These are phyloP conservation scores for Umbelopsis isabellina DNA, from an alignment of 192 early-diverging fungal species.

Conservation along the genomic window DNA sequence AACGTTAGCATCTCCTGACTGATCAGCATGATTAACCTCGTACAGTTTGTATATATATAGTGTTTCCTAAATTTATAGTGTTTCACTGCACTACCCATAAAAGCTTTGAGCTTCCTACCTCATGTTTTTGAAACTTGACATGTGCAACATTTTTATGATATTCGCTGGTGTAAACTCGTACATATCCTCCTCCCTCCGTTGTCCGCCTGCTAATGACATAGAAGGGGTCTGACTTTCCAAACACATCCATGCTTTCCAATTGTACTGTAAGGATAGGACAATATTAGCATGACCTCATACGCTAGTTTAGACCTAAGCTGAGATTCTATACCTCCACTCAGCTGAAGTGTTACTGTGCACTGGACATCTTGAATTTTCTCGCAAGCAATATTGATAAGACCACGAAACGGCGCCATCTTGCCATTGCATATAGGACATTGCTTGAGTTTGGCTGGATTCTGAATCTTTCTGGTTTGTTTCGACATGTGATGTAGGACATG, in stretches of 20 bases:
- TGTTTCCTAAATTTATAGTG: too few species aligned
- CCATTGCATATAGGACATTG: constrained; percentile 3
- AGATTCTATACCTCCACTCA: constrained; percentile 7
- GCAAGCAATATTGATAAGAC: constrained; percentile 20
- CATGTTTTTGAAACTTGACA: constrained; percentile 10
- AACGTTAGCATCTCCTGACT: background rate
- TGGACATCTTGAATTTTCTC: constrained; percentile 19
- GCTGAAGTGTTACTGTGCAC: constrained; percentile 15
- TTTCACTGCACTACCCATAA: too few species aligned
- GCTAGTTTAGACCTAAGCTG: too few species aligned
- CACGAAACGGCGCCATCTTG: background rate
- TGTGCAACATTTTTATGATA: constrained; percentile 16
- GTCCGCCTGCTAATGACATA: constrained; percentile 20
- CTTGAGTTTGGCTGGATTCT: background rate
- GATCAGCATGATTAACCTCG: background rate
- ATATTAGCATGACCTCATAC: background rate
- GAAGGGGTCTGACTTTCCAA: constrained; percentile 23
- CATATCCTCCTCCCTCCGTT: constrained; percentile 14
- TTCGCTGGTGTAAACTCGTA: constrained; percentile 21
- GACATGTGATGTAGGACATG: constrained; percentile 16
- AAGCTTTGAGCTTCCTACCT: background rate
- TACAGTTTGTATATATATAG: too few species aligned
- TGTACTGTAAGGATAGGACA: background rate
- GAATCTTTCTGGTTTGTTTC: background rate
- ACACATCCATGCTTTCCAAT: constrained; percentile 17